These are phyloP conservation scores for Didymellaceae sp. DNA, from an alignment of 2,329 filamentous ascomycete species.

Conservation along the genomic window DNA sequence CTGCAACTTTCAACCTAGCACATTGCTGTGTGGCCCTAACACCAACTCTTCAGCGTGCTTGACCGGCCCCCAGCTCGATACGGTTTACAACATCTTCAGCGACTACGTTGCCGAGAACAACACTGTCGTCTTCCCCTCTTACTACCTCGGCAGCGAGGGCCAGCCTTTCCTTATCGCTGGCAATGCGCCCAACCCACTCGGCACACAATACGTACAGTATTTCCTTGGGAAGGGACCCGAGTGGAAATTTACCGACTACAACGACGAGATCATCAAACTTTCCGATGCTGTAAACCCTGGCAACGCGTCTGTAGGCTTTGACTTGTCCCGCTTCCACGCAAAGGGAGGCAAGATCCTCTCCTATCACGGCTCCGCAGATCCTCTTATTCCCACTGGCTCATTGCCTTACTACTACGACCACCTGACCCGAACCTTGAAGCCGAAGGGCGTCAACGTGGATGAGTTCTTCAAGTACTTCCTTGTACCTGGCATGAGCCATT, in stretches of 20 bases:
- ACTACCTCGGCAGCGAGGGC: slow-evolving; percentile 48
- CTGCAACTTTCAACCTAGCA: slow-evolving; percentile 53
- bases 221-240: slow-evolving; percentile 48
- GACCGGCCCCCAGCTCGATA: slow-evolving; percentile 52
- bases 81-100: slow-evolving; percentile 52
- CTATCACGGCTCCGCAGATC: slow-evolving; percentile 55
- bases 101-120: slow-evolving; percentile 52
- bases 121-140: slow-evolving; percentile 51
- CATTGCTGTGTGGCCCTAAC: slow-evolving; percentile 47
- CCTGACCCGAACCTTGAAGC: slow-evolving; percentile 48
- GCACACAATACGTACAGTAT: slow-evolving; percentile 52
- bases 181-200: slow-evolving; percentile 46
- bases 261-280: slow-evolving; percentile 49
- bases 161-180: slow-evolving; percentile 49
- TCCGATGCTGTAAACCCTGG: slow-evolving; percentile 54
- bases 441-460: slow-evolving; percentile 45
- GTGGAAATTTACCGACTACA: slow-evolving; percentile 50
- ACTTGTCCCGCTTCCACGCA: slow-evolving; percentile 55
- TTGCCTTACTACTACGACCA: slow-evolving; percentile 61
- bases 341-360: slow-evolving; percentile 51
- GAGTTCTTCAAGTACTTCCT: slow-evolving; percentile 54
- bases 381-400: slow-evolving; percentile 58
- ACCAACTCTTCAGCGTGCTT: slow-evolving; percentile 50
- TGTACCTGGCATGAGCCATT: slow-evolving; percentile 55
- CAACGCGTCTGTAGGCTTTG: slow-evolving; percentile 57